Conservation (phyloP, 2,329 filamentous ascomycete genomes). For the Orbilia brochopaga region DNA sequence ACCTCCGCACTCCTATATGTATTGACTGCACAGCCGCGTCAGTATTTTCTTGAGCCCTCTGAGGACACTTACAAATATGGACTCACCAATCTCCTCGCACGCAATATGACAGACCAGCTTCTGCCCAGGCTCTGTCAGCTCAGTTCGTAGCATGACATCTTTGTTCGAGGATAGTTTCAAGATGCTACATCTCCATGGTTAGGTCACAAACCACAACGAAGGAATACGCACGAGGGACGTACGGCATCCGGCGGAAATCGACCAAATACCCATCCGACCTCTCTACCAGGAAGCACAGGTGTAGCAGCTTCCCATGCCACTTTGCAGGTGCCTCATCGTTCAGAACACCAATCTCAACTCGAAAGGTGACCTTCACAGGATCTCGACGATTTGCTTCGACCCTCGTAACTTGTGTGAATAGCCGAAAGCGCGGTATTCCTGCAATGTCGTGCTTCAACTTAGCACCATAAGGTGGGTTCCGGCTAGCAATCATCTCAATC, state of each 20-base stretch:
- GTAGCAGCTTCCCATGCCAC: conserved; percentile 71
- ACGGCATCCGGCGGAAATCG: conserved; percentile 71
- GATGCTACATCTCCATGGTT: conserved; percentile 67
- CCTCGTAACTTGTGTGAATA: conserved; percentile 63
- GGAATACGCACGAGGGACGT: conserved; percentile 29
- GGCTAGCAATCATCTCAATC: conserved; percentile 77
- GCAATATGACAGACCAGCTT: conserved; percentile 72
- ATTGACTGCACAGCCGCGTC: conserved; percentile 22
- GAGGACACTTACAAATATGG: not conserved
- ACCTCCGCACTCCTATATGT: conserved; percentile 34
- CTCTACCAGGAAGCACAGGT: conserved; percentile 76
- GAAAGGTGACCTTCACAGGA: conserved; percentile 67
- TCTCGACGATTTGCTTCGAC: conserved; percentile 58
- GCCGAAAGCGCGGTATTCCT: conserved; percentile 72
- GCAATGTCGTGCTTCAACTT: conserved; percentile 70
- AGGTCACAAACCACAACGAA: conserved; percentile 41
- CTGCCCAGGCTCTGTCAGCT: conserved; percentile 64
- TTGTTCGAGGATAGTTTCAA: conserved; percentile 69
- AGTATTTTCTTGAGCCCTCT: not conserved
- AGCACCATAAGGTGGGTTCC: conserved; percentile 81
- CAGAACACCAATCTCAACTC: conserved; percentile 71
- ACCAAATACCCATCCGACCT: conserved; percentile 71
- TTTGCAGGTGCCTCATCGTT: conserved; percentile 68
- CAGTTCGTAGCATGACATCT: conserved; percentile 67
- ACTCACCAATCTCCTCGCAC: conserved; percentile 79